Conservation (phyloP, 2,329 filamentous ascomycete species). For the Verticillium nonalfalfae region DNA sequence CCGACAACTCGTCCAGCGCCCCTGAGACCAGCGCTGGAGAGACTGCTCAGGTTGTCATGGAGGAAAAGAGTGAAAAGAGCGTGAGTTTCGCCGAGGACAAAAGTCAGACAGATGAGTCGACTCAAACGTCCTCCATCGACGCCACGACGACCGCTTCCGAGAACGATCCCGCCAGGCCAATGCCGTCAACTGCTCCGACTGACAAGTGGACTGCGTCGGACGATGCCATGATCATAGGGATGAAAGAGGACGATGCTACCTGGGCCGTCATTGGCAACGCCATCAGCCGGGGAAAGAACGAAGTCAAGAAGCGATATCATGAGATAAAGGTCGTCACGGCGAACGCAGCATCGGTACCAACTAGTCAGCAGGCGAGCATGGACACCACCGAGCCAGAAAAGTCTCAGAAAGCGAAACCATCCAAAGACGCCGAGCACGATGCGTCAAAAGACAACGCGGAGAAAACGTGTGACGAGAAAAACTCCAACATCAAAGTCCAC, state of each 20-base stretch:
- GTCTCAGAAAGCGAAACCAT: not conserved
- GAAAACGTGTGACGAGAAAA: not conserved
- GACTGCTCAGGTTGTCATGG: not conserved
- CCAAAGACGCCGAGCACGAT: conserved; percentile 3
- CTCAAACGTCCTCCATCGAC: not conserved
- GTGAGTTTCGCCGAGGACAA: not conserved
- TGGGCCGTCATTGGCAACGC: conserved; percentile 23
- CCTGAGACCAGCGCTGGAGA: conserved; percentile 2
- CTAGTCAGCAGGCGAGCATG: not conserved
- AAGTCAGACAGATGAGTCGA: not conserved
- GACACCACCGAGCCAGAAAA: not conserved
- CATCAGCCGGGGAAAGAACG: conserved; percentile 18
- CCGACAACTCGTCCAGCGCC: not conserved
- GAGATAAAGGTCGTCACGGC: conserved; percentile 18
- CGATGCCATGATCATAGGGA: conserved; percentile 23
- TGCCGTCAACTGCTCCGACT: not conserved
- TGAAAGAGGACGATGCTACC: conserved; percentile 20
- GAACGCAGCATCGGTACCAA: not conserved
- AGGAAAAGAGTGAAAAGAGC: not conserved
- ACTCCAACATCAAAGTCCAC: not conserved
- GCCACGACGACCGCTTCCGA: not conserved
- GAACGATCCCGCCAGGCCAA: not conserved
- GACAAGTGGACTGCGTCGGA: conserved; percentile 17
- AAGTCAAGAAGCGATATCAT: conserved; percentile 24
- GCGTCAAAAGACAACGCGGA: not conserved